phyloP scores from a whole-genome alignment of 805 yeast genomes.

The Starmerella floris region DNA sequence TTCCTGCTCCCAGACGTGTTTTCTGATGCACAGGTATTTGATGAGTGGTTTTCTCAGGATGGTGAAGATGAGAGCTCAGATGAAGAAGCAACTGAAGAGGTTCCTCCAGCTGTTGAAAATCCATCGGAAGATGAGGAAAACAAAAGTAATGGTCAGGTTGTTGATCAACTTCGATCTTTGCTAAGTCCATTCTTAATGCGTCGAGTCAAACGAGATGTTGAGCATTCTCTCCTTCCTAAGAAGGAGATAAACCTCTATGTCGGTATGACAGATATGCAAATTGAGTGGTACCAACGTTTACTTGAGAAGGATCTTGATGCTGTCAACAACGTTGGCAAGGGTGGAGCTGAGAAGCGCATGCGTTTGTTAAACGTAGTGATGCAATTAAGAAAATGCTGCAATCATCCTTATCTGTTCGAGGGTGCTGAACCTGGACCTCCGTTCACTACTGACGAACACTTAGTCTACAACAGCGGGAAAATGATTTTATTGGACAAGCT shows the following conservation, averaged over 20 bases:
- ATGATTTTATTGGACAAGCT: constrained; percentile 82
- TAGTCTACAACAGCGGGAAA: constrained; percentile 75
- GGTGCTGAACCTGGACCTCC: constrained; percentile 99
- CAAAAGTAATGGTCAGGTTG: constrained; percentile 53
- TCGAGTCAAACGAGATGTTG: constrained; percentile 87
- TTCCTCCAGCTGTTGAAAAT: background rate
- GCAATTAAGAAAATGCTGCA: constrained; percentile 94
- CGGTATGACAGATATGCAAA: constrained; percentile 95
- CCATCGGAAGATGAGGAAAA: constrained; percentile 28
- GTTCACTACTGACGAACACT: constrained; percentile 85
- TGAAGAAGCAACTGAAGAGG: constrained; percentile 6
- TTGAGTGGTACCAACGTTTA: constrained; percentile 75
- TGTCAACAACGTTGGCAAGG: constrained; percentile 75
- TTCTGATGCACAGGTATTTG: constrained; percentile 80
- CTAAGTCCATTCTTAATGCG: constrained; percentile 77
- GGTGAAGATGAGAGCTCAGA: constrained; percentile 5
- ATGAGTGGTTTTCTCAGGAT: constrained; percentile 57
- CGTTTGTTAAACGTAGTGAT: constrained; percentile 82
- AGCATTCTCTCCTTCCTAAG: constrained; percentile 77
- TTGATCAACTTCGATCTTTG: constrained; percentile 78
- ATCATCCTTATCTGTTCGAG: constrained; percentile 91
- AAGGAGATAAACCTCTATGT: constrained; percentile 79
- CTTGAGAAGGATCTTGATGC: constrained; percentile 91
- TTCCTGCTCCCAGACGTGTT: constrained; percentile 89
- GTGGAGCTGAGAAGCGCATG: constrained; percentile 58